Evolutionary conservation across 495 filamentous ascomycete species (phyloP).

Genomic region (Pyronema domesticum): DNA sequence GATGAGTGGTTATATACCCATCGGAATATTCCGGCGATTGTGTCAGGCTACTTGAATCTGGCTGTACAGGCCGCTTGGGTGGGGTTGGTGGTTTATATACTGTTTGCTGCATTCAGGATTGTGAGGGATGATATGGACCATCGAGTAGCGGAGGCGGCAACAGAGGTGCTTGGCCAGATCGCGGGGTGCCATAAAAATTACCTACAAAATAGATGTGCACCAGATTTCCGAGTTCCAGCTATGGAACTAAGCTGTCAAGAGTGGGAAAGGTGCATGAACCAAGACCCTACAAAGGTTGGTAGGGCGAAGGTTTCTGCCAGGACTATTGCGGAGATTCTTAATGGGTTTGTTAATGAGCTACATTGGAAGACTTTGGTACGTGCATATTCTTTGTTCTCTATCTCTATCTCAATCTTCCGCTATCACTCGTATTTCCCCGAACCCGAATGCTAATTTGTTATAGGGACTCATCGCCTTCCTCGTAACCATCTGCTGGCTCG

Average conservation of each 20-base stretch:
- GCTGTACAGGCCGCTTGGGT: slow-evolving; percentile 14
- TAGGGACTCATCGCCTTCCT: slow-evolving; percentile 1
- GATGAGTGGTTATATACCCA: slow-evolving; percentile 42
- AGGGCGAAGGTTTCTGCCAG: slow-evolving; percentile 50
- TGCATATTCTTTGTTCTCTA: too few species aligned
- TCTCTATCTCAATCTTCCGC: slow-evolving; percentile 3
- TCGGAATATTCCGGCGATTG: slow-evolving; percentile 66
- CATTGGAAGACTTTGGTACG: slow-evolving; percentile 53
- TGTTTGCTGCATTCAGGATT: slow-evolving; percentile 49
- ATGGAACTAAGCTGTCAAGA: slow-evolving; percentile 52
- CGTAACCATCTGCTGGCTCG: not conserved
- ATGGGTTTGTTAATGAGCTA: slow-evolving; percentile 51
- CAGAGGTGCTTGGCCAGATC: slow-evolving; percentile 54
- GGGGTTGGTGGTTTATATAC: slow-evolving; percentile 36
- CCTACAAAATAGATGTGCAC: slow-evolving; percentile 51
- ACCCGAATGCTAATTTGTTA: slow-evolving; percentile 11
- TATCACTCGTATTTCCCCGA: slow-evolving; percentile 6
- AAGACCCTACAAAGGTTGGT: slow-evolving; percentile 46
- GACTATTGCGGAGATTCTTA: slow-evolving; percentile 68
- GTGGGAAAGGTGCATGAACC: slow-evolving; percentile 78
- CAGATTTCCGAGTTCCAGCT: slow-evolving; percentile 45
- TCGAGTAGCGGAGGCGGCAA: slow-evolving; percentile 43
- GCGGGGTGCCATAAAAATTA: slow-evolving; percentile 50
- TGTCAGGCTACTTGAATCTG: slow-evolving; percentile 73
- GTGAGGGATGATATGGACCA: slow-evolving; percentile 61